Percentiles rank a stretch among this genome's conserved stretches.
These are phyloP conservation scores for Metschnikowia gruessii DNA, from an alignment of 805 yeast genomes.

Conservation along the genomic window DNA sequence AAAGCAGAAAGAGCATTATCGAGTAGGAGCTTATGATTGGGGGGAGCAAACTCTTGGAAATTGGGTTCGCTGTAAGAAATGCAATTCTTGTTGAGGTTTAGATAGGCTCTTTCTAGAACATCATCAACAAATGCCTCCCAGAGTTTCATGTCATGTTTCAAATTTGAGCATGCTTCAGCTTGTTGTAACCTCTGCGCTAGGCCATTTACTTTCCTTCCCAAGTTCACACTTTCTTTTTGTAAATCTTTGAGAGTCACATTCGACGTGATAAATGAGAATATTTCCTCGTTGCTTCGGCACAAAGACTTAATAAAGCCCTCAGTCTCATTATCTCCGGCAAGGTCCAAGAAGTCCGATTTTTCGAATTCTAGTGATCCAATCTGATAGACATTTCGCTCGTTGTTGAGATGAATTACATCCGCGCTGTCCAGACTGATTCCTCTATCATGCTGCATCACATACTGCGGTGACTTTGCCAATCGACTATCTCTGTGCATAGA, in stretches of 20 bases:
- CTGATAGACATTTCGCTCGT: constrained; percentile 35
- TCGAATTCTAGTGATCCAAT: constrained; percentile 50
- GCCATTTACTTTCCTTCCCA: constrained; percentile 30
- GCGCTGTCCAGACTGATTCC: constrained; percentile 11
- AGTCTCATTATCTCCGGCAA: constrained; percentile 42
- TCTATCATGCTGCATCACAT: constrained; percentile 4
- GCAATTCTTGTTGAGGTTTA: constrained; percentile 33
- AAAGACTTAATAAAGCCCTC: constrained; percentile 54
- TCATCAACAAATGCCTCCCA: constrained; percentile 39
- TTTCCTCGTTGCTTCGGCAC: constrained; percentile 28
- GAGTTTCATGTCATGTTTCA: constrained; percentile 22
- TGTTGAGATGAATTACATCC: constrained; percentile 25
- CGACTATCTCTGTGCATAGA: constrained; percentile 5
- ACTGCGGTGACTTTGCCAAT: constrained; percentile 6
- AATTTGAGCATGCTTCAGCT: constrained; percentile 33
- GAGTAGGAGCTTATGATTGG: constrained; percentile 27
- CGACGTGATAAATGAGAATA: constrained; percentile 40
- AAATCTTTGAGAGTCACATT: constrained; percentile 43
- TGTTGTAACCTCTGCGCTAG: constrained; percentile 31
- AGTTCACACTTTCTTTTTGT: constrained; percentile 38
- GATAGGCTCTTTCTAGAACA: constrained; percentile 27
- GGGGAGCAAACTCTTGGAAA: constrained; percentile 20
- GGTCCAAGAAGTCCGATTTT: constrained; percentile 45
- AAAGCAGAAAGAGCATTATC: constrained; percentile 34
- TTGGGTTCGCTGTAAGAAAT: constrained; percentile 30